A percentile compares a stretch with the other conserved stretches of the same genome.
phyloP scores from a whole-genome alignment of 371 early-diverging fungal species.

The Mucor irregularis region DNA sequence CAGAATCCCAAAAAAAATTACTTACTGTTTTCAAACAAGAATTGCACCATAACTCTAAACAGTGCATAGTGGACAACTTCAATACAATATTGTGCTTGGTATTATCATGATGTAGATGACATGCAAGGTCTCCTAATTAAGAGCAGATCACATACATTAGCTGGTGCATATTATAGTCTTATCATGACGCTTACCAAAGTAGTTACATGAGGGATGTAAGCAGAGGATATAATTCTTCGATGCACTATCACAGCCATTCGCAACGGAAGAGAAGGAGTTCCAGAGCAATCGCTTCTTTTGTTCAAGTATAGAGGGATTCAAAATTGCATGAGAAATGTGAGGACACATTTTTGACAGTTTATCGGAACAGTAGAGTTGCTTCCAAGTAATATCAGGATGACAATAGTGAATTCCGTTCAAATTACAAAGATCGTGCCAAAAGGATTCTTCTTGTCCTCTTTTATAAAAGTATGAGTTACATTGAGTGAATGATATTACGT shows the following conservation, averaged over 20 bases:
- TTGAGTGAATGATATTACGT: not conserved
- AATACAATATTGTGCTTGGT: slow-evolving; percentile 2
- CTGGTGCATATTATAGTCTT: not conserved
- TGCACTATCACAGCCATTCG: no score
- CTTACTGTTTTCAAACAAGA: slow-evolving; percentile 15
- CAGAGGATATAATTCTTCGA: not conserved
- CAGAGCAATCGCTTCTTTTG: slow-evolving; percentile 11
- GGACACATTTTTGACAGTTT: slow-evolving; percentile 9
- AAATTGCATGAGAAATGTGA: slow-evolving; percentile 5
- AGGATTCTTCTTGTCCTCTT: slow-evolving; percentile 1
- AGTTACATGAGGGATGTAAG: slow-evolving; percentile 8
- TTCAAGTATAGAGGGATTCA: not conserved
- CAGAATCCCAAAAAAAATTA: no score
- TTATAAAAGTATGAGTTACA: not conserved
- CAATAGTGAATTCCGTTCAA: slow-evolving; percentile 9
- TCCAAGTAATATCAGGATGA: slow-evolving; percentile 13
- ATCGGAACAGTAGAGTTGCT: slow-evolving; percentile 6
- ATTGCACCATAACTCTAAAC: slow-evolving; percentile 17
- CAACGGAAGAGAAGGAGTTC: no score
- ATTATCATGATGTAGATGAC: not conserved
- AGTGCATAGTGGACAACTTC: slow-evolving; percentile 9
- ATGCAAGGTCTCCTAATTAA: not conserved
- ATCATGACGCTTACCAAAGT: not conserved
- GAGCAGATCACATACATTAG: no score
- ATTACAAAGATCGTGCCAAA: slow-evolving; percentile 17